Evolutionary conservation across 352 stramenopile genomes (phyloP).

Genomic region (Vaucheria bursata): DNA sequence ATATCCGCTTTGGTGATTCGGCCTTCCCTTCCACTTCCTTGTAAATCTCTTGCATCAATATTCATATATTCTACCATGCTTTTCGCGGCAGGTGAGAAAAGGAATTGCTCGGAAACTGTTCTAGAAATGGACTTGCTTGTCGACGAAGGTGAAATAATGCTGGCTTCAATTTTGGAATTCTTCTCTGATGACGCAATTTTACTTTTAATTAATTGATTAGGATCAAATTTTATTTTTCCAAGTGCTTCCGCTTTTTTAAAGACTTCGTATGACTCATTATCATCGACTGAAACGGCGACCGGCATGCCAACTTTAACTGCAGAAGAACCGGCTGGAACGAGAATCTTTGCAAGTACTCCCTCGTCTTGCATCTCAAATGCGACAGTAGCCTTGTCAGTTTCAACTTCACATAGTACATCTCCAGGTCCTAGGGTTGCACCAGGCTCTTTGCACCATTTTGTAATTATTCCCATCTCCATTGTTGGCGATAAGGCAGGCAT

Average conservation of each 20-base stretch:
- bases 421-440: constrained; percentile 51
- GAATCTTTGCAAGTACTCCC: constrained; percentile 69
- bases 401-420: constrained; percentile 58
- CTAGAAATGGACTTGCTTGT: constrained; percentile 45
- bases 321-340: constrained; percentile 54
- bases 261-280: constrained; percentile 40
- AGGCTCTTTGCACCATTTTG: constrained; percentile 71
- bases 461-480: constrained; percentile 86
- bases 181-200: constrained; percentile 1
- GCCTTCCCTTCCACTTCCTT: constrained; percentile 57
- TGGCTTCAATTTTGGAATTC: constrained; percentile 8
- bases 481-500: constrained; percentile 95
- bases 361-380: constrained; percentile 97
- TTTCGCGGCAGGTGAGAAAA: constrained; percentile 57
- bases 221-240: constrained; percentile 28
- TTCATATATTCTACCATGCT: constrained; percentile 54
- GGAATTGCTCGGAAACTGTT: constrained; percentile 32
- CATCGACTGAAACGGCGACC: constrained; percentile 70
- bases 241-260: constrained; percentile 43
- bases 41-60: constrained; percentile 55
- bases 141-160: constrained; percentile 1
- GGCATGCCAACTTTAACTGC: constrained; percentile 58
- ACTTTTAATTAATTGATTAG: not conserved
- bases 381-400: constrained; percentile 79
- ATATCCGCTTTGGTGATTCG: constrained; percentile 69